Evolutionary conservation across 2,329 filamentous ascomycete species (phyloP), one percentile per base, ranked within the genome.

Genomic region (Ceratocystis diversiconidia): DNA sequence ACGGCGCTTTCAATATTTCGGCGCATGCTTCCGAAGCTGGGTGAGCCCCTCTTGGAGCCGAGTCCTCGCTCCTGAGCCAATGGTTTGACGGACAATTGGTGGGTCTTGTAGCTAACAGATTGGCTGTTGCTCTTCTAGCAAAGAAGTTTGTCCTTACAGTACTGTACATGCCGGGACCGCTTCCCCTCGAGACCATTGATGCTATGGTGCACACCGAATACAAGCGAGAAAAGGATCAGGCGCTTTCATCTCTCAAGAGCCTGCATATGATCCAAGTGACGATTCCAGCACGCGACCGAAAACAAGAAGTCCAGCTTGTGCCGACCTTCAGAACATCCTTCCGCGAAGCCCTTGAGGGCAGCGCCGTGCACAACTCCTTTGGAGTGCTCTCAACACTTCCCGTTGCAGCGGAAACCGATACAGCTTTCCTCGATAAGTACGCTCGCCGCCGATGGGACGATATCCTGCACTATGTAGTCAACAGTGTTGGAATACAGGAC

Each of bases 81-180:
- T 17, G 15, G 7, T 52, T 10, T 19, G 19, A 3, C 19, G 36
- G 36, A 12, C 36, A 41, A 41, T 41, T 25, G 48, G 48, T 22
- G 25, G 46, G 22, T 46, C 55, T 41, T 41, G 43, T 36, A 22
- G 19, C 59, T 50, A 32, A 52, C 43, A 28, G 30, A 28, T 22
- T 32, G 28, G 41, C n/a, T 36, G 12, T 32, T 28, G 15, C 63
- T 65, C 36, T 41, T 43, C 65, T 32, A 90, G 92, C 94, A 71
- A 97, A 99, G 80, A 90, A 86, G 17, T 88, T 99, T 72, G 92
- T 99, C 68, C 96, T 96, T 87, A 89, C 89, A 48, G 85, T 99
- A 72, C 85, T 99, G 3, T 99, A 96, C 77, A 88, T 95, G 78
- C 89, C 90, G 50, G 80, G 83, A 10, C 89, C 94, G 0, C 83